These are phyloP conservation scores for Ceratocystis papillata DNA, from an alignment of 2,329 filamentous ascomycete species.

Conservation along the genomic window DNA sequence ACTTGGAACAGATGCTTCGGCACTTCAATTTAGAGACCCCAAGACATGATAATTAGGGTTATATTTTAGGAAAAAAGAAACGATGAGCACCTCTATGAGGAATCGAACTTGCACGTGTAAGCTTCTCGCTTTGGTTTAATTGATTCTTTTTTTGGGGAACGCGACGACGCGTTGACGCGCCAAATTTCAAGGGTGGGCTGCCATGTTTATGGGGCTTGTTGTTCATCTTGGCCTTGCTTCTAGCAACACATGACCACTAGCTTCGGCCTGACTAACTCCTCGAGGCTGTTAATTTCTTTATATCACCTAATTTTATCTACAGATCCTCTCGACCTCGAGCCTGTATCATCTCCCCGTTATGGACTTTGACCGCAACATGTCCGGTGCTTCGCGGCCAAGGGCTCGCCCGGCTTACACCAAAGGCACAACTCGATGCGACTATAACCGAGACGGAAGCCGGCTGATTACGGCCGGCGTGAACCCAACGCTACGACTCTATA, in stretches of 20 bases:
- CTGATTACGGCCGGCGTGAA: constrained; percentile 88
- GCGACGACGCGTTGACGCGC: constrained; percentile 6
- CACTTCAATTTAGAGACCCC: constrained; percentile 3
- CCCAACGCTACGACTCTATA: constrained; percentile 86
- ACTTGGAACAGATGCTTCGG: neutral
- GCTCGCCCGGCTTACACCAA: constrained; percentile 67
- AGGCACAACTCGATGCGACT: constrained; percentile 75
- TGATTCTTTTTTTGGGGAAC: neutral
- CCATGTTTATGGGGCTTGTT: neutral
- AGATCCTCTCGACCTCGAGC: neutral
- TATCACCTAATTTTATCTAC: neutral
- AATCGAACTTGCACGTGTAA: constrained; percentile 17
- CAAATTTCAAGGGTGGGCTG: neutral
- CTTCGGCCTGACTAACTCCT: neutral
- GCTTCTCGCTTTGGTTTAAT: constrained; percentile 17
- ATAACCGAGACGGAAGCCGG: constrained; percentile 77
- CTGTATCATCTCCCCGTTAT: neutral
- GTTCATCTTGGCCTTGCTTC: neutral
- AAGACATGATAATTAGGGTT: neutral
- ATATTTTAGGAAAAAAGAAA: neutral
- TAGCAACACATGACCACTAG: neutral
- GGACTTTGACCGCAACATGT: constrained; percentile 29
- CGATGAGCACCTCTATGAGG: neutral
- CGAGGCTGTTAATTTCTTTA: neutral
- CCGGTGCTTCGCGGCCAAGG: constrained; percentile 41